Base-by-base conservation (phyloP, 768 basidiomycete species). In the Tylopilus felleus region DNA sequence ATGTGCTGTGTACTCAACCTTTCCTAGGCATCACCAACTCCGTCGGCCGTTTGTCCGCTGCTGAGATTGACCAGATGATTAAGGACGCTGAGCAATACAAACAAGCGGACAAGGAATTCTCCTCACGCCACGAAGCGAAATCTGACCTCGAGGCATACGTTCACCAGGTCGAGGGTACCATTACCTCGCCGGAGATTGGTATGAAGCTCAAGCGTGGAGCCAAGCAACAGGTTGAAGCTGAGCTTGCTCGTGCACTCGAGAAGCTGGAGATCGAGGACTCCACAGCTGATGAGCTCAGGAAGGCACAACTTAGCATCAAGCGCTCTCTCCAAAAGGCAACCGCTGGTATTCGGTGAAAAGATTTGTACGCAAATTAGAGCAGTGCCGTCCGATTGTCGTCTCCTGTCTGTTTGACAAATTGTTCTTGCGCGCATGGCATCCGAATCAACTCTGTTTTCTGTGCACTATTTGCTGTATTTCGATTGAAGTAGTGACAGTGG, bases 21-120 rank as follows among this genome's bases (percentile, higher is more conserved):
- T 21, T 47, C 60, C 8, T 58, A 91, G 88, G 87, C 75, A 96
- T 98, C 74, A 94, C 93, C 75, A 99, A 98, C 84, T 98, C 95
- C 54, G 97, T 98, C 69, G 97, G 97, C 62, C 95, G 97, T 77
- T 85, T 99, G 64, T 97, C 96, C 45, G 84, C 88, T 49, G 91
- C 88, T 63, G 97, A 99, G 82, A 99, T 99, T 60, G 95, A 98
- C 68, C 95, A 98, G 77, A 98, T 98, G 97, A 97, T 98, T 81
- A 94, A 95, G 81, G 96, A 98, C 69, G 67, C 97, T 50, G 96
- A 98, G 74, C 92, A 94, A 74, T 97, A 83, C 84, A 95, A 94
- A 81, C 83, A 85, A 71, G 92, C 89, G 25, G 90, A 93, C 82
- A 97, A 94, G 80, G 97, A 98, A 73, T 98, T 96, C 84, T 91